Evolutionary conservation across 2,329 filamentous ascomycete genomes (phyloP).

Genomic region (Colletotrichum paranaense): DNA sequence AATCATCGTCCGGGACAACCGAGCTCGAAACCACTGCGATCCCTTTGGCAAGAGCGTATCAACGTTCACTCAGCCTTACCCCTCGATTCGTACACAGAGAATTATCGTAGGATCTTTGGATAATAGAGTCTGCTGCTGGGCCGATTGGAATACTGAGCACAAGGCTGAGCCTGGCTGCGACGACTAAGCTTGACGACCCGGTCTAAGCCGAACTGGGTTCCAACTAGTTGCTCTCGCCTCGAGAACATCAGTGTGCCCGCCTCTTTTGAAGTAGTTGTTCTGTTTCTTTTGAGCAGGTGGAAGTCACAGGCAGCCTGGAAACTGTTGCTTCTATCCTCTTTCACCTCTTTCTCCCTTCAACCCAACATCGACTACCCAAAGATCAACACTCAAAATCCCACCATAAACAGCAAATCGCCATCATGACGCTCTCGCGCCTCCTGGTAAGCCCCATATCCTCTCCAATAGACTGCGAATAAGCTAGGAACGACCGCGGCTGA

Average conservation of each 20-base stretch:
- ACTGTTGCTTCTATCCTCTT: background rate
- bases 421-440: constrained; percentile 18
- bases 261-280: background rate
- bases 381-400: background rate
- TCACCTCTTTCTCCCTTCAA: background rate
- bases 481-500: background rate
- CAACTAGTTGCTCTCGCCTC: background rate
- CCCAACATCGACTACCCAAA: background rate
- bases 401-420: background rate
- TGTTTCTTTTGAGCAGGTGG: background rate
- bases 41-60: background rate
- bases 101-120: background rate
- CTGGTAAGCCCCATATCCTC: constrained; percentile 8
- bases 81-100: background rate
- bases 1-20: constrained; percentile 11
- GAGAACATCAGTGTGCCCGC: constrained; percentile 2
- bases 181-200: background rate
- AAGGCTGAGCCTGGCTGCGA: constrained; percentile 22
- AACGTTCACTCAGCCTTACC: background rate
- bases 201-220: background rate
- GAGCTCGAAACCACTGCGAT: background rate
- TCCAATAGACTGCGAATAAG: background rate
- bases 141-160: background rate
- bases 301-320: background rate
- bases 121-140: background rate